Base-by-base conservation (phyloP, 257 asterid genomes). In the Verbena officinalis region DNA sequence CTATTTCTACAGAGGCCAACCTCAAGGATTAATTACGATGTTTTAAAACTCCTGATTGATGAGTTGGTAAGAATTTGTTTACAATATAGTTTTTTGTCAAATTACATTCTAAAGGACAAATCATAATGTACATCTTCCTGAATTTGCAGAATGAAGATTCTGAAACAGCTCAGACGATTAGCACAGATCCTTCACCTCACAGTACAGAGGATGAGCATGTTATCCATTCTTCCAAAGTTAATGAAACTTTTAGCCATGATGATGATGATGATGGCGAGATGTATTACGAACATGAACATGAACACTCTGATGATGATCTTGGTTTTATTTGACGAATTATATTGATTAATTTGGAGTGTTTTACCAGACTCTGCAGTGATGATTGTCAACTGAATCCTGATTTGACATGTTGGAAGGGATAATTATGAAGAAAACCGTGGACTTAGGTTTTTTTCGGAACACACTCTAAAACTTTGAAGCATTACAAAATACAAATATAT, bases 11-110 rank as follows among this genome's bases (percentile, higher is more conserved):
- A 85, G 92, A 72, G 46, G 56, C 69, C 22, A 67, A 82, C 85
- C 67, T 71, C 86, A 2, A 85, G 57, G 77, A 72, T 85, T 40
- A 80, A 85, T 62, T 82, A 77, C 50, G 84, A 76, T 46, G 89
- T 80, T 56, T 53, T 85, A 66, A 67, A 63, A 63, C 45, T 51
- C 31, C 72, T 82, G 12, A n/a, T 40, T 15, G 77, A 73, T 59
- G 83, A 84, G 55, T 46, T 60, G 80, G 88, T 84, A 64, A 54
- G 64, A 33, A 24, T 43, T 74, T 58, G 13, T 36, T 56, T 61
- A 24, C 51, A 46, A 42, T 1, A 60, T 23, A 39, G 2, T 27
- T 27, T 5, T 27, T 19, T 1, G n/a, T 67, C 21, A 42, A 6
- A 3, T 8, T 45, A 31, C 8, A 13, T 19, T n/a, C 13, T 13